These are phyloP conservation scores for Boechera retrofracta DNA, from an alignment of 345 rosid species.

Conservation along the genomic window DNA sequence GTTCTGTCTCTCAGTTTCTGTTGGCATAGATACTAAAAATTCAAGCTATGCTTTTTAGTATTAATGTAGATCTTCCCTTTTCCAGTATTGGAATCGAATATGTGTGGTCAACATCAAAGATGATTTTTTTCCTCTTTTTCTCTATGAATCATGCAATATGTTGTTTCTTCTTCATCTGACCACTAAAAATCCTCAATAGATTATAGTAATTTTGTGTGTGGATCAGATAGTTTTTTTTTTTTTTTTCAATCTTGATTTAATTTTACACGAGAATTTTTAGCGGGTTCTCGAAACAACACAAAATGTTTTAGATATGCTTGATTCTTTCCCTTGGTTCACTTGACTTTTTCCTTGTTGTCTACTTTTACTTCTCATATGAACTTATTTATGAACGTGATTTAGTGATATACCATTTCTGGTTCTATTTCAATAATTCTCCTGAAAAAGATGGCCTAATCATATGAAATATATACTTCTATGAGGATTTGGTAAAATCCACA, in stretches of 20 bases:
- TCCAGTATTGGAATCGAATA: neutral
- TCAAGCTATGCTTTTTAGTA: neutral
- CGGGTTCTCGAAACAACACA: neutral
- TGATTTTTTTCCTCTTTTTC: slow-evolving; percentile 30
- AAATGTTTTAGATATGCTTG: neutral
- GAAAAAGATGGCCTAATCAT: neutral
- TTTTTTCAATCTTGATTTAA: neutral
- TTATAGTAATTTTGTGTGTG: neutral
- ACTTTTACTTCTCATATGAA: neutral
- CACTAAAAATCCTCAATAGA: neutral
- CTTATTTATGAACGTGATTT: neutral
- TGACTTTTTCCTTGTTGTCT: neutral
- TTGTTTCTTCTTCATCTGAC: slow-evolving; percentile 11
- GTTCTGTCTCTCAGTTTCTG: neutral
- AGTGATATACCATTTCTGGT: neutral
- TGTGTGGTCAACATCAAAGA: neutral
- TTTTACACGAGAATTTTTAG: neutral
- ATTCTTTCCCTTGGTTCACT: neutral
- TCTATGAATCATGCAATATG: neutral
- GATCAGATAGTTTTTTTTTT: neutral
- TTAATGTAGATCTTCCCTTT: neutral
- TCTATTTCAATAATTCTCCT: neutral
- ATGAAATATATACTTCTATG: neutral
- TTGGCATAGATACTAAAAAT: slow-evolving; percentile 4
- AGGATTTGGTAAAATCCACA: neutral